phyloP scores from a whole-genome alignment of 805 yeast genomes.

The Vanderwaltozyma tropicalis region DNA sequence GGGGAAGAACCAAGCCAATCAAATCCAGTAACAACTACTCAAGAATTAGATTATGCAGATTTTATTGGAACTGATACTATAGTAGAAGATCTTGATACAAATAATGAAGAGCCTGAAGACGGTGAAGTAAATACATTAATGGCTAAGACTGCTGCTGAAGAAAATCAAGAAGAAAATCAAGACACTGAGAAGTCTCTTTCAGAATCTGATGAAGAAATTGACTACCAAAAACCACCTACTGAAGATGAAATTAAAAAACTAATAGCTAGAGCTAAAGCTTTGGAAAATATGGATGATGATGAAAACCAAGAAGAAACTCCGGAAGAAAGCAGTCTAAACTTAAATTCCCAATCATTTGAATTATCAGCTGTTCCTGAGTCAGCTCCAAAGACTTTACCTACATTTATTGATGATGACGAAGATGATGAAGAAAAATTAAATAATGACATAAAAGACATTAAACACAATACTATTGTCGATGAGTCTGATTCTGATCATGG shows the following conservation, averaged over 20 bases:
- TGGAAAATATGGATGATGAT: background rate
- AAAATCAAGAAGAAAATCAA: background rate
- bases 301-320: background rate
- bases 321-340: background rate
- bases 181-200: background rate
- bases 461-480: too few species aligned
- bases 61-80: background rate
- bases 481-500: background rate
- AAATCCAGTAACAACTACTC: background rate
- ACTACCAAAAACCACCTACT: conserved; percentile 1
- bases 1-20: background rate
- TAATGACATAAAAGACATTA: too few species aligned
- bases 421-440: background rate
- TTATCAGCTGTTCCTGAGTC: conserved; percentile 3
- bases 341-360: background rate
- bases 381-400: conserved; percentile 3
- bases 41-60: background rate
- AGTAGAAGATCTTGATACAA: background rate
- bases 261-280: background rate
- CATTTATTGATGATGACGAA: conserved; percentile 3
- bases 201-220: background rate
- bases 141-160: background rate
- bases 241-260: conserved; percentile 1
- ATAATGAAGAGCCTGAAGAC: background rate
- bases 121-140: conserved; percentile 1